Percentiles rank a stretch among this genome's conserved stretches.
These are phyloP conservation scores for Colletotrichum sp. DNA, from an alignment of 2,329 filamentous ascomycete species.

Conservation along the genomic window DNA sequence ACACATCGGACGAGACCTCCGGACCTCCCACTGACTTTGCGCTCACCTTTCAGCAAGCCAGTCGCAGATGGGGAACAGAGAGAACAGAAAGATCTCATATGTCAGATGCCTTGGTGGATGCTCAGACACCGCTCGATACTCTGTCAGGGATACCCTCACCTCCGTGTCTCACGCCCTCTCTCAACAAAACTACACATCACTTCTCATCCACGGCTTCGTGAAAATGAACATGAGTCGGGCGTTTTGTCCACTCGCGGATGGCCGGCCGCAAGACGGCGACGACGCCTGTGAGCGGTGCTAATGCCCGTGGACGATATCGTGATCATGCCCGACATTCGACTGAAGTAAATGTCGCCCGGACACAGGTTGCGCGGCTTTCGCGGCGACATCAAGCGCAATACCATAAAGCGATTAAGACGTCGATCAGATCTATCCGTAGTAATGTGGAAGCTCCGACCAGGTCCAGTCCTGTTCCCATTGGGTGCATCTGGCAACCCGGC, in stretches of 20 bases:
- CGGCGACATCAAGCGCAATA: not conserved
- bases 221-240: not conserved
- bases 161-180: not conserved
- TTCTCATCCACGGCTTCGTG: conserved; percentile 1
- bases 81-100: conserved; percentile 4
- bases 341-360: not conserved
- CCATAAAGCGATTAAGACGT: not conserved
- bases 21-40: conserved; percentile 1
- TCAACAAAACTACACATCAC: conserved; percentile 2
- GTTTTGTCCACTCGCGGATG: not conserved
- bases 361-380: not conserved
- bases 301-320: not conserved
- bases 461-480: not conserved
- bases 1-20: conserved; percentile 5
- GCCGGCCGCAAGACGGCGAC: not conserved
- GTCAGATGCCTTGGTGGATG: conserved; percentile 5
- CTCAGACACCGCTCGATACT: conserved; percentile 1
- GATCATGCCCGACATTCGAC: not conserved
- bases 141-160: conserved; percentile 8
- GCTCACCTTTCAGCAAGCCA: not conserved
- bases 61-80: not conserved
- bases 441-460: not conserved
- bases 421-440: not conserved
- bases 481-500: not conserved
- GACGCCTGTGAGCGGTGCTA: not conserved